A percentile compares a stretch with the other conserved stretches of the same genome.
These are phyloP conservation scores for Heliosperma pusillum DNA, from an alignment of 148 eudicot genomes.

Conservation along the genomic window DNA sequence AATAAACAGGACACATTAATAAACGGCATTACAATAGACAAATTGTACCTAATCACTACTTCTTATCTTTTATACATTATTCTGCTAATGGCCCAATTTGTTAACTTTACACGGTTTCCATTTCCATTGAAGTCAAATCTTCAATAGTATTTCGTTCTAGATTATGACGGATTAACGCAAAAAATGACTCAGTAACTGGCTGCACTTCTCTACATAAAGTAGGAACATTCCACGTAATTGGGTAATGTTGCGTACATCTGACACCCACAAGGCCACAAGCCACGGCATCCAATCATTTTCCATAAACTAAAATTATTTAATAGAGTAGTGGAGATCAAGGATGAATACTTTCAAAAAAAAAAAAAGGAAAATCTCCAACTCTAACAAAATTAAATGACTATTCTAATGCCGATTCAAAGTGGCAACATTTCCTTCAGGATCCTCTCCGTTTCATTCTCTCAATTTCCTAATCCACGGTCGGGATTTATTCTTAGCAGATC, in stretches of 20 bases:
- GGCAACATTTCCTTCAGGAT: background rate
- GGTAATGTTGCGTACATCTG: no score
- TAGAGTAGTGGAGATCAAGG: no score
- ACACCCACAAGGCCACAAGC: background rate
- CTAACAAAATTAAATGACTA: background rate
- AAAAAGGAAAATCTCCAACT: background rate
- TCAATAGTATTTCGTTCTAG: background rate
- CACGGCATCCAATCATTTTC: no score
- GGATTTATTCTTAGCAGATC: no score
- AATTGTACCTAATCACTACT: background rate
- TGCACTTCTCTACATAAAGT: background rate
- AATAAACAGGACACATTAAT: constrained; percentile 10
- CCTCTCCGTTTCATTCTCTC: no score
- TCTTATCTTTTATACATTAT: no score
- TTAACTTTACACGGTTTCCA: no score
- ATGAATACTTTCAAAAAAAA: no score
- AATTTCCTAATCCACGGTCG: no score
- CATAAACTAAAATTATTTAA: no score
- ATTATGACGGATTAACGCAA: no score
- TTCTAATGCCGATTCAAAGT: background rate
- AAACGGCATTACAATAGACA: constrained; percentile 1
- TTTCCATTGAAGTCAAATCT: background rate
- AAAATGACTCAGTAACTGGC: background rate
- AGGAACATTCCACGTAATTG: background rate
- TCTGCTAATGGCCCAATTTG: no score